A percentile compares a stretch with the other conserved stretches of the same genome.
Evolutionary conservation across 345 rosid species (phyloP).

Genomic region (Linum lewisii): DNA sequence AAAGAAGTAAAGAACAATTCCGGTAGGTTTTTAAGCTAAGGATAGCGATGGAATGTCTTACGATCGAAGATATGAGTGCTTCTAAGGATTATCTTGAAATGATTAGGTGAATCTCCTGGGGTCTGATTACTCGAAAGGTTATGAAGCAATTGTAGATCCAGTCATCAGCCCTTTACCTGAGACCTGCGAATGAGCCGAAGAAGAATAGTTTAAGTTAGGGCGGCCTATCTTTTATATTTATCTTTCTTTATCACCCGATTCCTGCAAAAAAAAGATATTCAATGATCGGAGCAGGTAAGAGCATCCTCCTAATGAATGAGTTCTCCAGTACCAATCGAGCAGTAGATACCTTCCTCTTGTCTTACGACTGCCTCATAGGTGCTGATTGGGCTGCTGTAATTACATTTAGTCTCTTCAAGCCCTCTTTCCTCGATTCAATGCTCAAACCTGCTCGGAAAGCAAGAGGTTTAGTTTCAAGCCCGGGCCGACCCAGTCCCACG

Average conservation of each 20-base stretch:
- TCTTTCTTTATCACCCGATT: no score
- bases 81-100: not conserved
- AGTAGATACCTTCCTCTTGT: no score
- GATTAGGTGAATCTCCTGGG: not conserved
- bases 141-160: no score
- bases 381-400: not conserved
- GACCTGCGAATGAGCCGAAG: no score
- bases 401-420: not conserved
- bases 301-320: no score
- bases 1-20: not conserved
- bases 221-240: no score
- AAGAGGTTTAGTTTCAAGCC: not conserved
- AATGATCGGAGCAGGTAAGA: not conserved
- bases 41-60: not conserved
- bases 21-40: not conserved
- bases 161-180: no score
- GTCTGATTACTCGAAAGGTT: not conserved
- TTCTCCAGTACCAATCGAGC: no score
- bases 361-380: no score
- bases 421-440: not conserved
- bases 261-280: no score
- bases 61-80: not conserved
- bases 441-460: not conserved
- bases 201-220: no score
- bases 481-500: not conserved